Evolutionary conservation across 2,329 filamentous ascomycete genomes (phyloP).

Genomic region (Neodidymelliopsis sp.): DNA sequence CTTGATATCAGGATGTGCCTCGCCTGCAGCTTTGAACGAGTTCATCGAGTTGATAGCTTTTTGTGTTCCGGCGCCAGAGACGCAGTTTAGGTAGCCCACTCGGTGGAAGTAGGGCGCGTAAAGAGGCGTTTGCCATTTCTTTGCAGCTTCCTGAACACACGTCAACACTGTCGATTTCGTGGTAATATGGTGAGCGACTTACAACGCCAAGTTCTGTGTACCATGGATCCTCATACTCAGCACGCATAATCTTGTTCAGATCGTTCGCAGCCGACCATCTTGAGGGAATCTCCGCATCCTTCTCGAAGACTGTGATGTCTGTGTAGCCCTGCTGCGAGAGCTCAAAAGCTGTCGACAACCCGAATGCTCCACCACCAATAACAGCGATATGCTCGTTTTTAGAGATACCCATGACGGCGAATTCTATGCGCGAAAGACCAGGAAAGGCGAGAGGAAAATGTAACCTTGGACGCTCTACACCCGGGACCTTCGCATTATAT

Average conservation of each 20-base stretch:
- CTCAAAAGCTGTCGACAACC: conserved; percentile 41
- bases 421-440: not conserved
- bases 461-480: not conserved
- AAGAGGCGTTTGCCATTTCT: conserved; percentile 61
- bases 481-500: conserved; percentile 6
- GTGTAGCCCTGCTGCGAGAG: conserved; percentile 40
- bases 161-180: not conserved
- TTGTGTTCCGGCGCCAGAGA: conserved; percentile 56
- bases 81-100: conserved; percentile 61
- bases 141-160: conserved; percentile 56
- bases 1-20: conserved; percentile 51
- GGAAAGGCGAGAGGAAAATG: not conserved
- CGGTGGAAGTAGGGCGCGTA: conserved; percentile 63
- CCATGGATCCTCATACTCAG: conserved; percentile 65
- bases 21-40: conserved; percentile 53
- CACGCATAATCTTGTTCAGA: conserved; percentile 68
- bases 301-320: conserved; percentile 42
- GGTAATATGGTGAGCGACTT: conserved; percentile 18
- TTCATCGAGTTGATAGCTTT: conserved; percentile 59
- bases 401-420: conserved; percentile 25
- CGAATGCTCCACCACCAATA: conserved; percentile 42
- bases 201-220: conserved; percentile 64
- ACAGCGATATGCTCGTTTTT: conserved; percentile 37
- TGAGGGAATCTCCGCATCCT: conserved; percentile 54
- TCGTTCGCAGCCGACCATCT: conserved; percentile 65